These are phyloP conservation scores for Phytopythium oedochilum DNA, from an alignment of 352 stramenopile species.

Conservation along the genomic window DNA sequence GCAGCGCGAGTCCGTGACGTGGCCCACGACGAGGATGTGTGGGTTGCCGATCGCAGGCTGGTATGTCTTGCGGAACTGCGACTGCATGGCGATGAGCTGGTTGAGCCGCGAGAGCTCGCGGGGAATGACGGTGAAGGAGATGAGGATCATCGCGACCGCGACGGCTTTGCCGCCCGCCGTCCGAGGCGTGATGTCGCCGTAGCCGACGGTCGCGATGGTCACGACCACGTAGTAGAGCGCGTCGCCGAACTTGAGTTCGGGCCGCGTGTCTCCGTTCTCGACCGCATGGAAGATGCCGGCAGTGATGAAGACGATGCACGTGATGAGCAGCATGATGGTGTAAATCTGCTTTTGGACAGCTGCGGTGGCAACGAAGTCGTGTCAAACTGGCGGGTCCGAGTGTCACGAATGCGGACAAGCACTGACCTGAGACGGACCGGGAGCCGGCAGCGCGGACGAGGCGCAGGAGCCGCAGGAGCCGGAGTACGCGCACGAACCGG, in stretches of 20 bases:
- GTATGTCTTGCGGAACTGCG: conserved; percentile 58
- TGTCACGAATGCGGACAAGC: too few relatives aligned
- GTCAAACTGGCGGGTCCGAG: not conserved
- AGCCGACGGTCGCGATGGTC: conserved; percentile 51
- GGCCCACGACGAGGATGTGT: conserved; percentile 49
- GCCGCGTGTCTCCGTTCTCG: conserved; percentile 24
- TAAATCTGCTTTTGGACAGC: conserved; percentile 65
- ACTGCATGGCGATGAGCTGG: conserved; percentile 56
- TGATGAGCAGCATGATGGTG: conserved; percentile 56
- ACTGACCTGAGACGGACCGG: conserved; percentile 31
- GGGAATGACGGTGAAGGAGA: conserved; percentile 56
- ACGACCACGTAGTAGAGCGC: conserved; percentile 61
- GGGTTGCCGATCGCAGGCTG: conserved; percentile 42
- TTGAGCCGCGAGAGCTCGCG: conserved; percentile 45
- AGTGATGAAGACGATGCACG: conserved; percentile 61
- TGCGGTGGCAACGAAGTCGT: not conserved
- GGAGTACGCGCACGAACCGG: conserved; percentile 56
- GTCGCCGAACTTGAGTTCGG: conserved; percentile 43
- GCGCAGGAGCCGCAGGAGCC: conserved; percentile 45
- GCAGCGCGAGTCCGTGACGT: conserved; percentile 41
- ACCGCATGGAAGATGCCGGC: conserved; percentile 55
- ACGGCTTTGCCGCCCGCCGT: conserved; percentile 39
- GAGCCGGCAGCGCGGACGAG: conserved; percentile 41
- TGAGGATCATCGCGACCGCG: conserved; percentile 42
- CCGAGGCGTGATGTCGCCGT: conserved; percentile 41